Conservation (phyloP, 2,329 filamentous ascomycete species). For the Myriosclerotinia curreyana region DNA sequence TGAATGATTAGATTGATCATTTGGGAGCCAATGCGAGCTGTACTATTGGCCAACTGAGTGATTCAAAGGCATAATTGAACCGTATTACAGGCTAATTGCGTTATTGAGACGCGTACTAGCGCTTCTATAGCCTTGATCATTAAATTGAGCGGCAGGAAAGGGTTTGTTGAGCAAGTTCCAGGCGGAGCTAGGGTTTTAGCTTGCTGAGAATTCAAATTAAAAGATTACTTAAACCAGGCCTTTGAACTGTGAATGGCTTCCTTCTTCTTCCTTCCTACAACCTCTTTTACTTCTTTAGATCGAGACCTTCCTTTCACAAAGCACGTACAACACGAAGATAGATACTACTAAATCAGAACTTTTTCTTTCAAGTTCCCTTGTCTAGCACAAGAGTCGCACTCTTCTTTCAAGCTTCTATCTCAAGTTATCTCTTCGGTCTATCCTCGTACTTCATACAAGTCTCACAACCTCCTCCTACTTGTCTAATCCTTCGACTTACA, state of each 20-base stretch:
- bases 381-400: not conserved
- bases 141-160: not conserved
- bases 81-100: not conserved
- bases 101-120: not conserved
- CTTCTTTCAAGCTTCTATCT: not conserved
- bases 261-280: not conserved
- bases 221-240: not conserved
- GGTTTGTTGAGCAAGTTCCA: not conserved
- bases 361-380: not conserved
- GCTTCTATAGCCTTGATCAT: not conserved
- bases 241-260: not conserved
- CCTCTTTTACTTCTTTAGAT: not conserved
- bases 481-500: too few relatives aligned
- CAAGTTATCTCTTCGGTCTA: not conserved
- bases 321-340: not conserved
- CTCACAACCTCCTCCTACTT: not conserved
- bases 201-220: not conserved
- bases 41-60: not conserved
- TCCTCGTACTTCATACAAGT: not conserved
- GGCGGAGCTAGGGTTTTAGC: not conserved
- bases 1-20: not conserved
- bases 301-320: not conserved
- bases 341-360: not conserved
- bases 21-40: not conserved
- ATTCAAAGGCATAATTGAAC: not conserved